These are phyloP conservation scores for Lepiota brunneoincarnata DNA, from an alignment of 768 basidiomycete species.

Conservation along the genomic window DNA sequence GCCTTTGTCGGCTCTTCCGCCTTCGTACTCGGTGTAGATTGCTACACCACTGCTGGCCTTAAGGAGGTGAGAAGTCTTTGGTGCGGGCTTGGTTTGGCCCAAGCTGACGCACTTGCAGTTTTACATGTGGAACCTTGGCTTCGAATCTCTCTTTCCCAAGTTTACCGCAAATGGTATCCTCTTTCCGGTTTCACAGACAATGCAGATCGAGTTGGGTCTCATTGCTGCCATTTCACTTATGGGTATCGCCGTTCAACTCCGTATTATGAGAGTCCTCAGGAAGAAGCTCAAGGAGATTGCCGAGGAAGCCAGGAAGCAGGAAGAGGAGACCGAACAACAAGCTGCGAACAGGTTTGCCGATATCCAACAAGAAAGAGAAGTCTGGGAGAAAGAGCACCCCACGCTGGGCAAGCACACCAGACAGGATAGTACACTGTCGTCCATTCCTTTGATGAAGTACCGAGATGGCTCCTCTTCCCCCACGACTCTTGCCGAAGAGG, in stretches of 20 bases:
- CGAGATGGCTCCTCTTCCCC: slow-evolving; percentile 47
- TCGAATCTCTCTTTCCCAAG: slow-evolving; percentile 74
- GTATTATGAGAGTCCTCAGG: slow-evolving; percentile 78
- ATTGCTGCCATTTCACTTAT: slow-evolving; percentile 80
- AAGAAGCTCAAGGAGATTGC: slow-evolving; percentile 77
- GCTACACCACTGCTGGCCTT: slow-evolving; percentile 86
- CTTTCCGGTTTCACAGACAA: slow-evolving; percentile 85
- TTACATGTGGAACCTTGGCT: slow-evolving; percentile 95
- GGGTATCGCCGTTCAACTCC: slow-evolving; percentile 88
- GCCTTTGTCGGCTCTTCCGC: slow-evolving; percentile 89
- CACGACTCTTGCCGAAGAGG: slow-evolving; percentile 42
- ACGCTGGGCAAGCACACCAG: slow-evolving; percentile 57
- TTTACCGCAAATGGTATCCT: slow-evolving; percentile 62
- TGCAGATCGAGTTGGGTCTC: slow-evolving; percentile 92
- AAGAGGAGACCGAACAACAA: slow-evolving; percentile 72
- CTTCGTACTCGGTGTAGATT: slow-evolving; percentile 91
- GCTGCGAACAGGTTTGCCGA: slow-evolving; percentile 68
- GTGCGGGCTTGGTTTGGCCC: slow-evolving; percentile 8
- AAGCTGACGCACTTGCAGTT: slow-evolving; percentile 49
- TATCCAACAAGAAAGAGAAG: slow-evolving; percentile 65
- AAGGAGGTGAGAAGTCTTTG: slow-evolving; percentile 69
- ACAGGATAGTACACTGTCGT: slow-evolving; percentile 61
- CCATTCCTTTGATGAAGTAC: slow-evolving; percentile 66
- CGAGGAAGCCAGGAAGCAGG: slow-evolving; percentile 67
- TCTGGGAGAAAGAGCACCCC: slow-evolving; percentile 89